Percentiles rank a stretch among this genome's conserved stretches.
Conservation (phyloP, 768 basidiomycete genomes). For the Dioszegia crocea region DNA sequence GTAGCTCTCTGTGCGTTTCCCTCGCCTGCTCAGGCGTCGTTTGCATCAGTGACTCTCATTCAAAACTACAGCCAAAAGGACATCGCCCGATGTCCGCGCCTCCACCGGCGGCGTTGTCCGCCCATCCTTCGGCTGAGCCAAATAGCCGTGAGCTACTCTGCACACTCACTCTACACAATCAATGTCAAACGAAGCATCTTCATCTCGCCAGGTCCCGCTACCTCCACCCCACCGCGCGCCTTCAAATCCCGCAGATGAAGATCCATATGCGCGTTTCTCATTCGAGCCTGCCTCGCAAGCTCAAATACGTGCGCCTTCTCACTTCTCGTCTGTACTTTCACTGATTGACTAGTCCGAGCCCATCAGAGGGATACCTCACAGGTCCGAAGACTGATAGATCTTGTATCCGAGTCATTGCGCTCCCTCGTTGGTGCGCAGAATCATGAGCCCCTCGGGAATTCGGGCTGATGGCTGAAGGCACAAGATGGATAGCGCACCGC, state of each 20-base stretch:
- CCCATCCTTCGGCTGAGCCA: neutral
- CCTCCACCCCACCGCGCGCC: constrained; percentile 8
- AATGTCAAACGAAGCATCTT: constrained; percentile 6
- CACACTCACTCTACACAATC: neutral
- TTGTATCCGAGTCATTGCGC: constrained; percentile 39
- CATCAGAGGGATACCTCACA: constrained; percentile 46
- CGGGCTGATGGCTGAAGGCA: constrained; percentile 19
- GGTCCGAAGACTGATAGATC: constrained; percentile 31
- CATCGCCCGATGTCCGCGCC: too few relatives aligned
- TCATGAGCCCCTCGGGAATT: neutral
- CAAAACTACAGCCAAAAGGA: too few relatives aligned
- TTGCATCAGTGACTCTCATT: too few relatives aligned
- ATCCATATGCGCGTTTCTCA: constrained; percentile 10
- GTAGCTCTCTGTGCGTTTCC: too few relatives aligned
- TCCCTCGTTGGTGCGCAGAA: constrained; percentile 37
- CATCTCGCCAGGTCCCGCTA: constrained; percentile 13
- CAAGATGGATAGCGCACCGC: constrained; percentile 39
- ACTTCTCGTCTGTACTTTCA: too few relatives aligned
- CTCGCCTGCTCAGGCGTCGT: too few relatives aligned
- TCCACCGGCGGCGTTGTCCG: neutral
- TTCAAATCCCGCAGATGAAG: neutral
- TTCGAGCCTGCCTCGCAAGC: constrained; percentile 32
- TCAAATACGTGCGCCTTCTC: constrained; percentile 31
- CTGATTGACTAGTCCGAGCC: constrained; percentile 44
- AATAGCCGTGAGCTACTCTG: neutral